phyloP scores from a whole-genome alignment of 1,284 basidiomycete genomes.

The Polyporus tsugae region DNA sequence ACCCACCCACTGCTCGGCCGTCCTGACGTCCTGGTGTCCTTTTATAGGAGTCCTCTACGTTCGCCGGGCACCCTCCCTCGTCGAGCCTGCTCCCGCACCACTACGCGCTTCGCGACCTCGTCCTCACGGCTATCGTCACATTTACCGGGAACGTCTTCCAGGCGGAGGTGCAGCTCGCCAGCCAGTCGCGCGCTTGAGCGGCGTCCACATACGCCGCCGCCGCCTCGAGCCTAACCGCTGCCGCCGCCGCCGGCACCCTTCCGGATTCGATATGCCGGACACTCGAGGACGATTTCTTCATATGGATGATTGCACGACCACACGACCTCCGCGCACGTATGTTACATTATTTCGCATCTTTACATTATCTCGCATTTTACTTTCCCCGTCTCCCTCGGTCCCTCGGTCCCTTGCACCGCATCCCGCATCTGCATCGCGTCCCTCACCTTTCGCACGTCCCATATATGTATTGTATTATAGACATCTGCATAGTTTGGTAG shows the following conservation, averaged over 20 bases:
- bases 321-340: not conserved
- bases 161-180: not conserved
- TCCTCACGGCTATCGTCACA: not conserved
- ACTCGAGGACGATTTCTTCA: not conserved
- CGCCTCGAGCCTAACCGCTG: not conserved
- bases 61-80: not conserved
- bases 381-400: not conserved
- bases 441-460: not conserved
- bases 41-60: not conserved
- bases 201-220: not conserved
- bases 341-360: not conserved
- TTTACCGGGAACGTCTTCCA: not conserved
- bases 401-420: not conserved
- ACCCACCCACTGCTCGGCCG: not conserved
- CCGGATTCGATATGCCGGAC: not conserved
- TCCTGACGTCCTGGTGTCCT: not conserved
- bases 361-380: not conserved
- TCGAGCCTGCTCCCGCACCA: not conserved
- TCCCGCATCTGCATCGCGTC: not conserved
- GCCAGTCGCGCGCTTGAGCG: not conserved
- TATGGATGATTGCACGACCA: not conserved
- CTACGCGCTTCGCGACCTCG: conserved; percentile 1
- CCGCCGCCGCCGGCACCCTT: not conserved
- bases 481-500: not conserved
- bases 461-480: not conserved